Percentiles rank a stretch among this genome's conserved stretches.
Conservation (phyloP, 306 rosid genomes). For the Coriaria nepalensis region DNA sequence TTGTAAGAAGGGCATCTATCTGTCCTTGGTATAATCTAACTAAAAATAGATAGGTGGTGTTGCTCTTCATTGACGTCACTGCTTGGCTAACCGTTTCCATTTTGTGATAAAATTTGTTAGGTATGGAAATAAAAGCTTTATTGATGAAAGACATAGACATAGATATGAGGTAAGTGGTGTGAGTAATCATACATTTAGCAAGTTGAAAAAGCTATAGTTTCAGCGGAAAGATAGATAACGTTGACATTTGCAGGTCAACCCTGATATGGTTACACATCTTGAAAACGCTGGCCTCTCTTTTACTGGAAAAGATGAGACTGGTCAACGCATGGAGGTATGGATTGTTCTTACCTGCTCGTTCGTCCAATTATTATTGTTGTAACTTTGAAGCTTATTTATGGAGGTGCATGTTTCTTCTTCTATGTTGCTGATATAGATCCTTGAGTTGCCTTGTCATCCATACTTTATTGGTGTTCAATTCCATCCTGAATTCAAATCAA, state of each 20-base stretch:
- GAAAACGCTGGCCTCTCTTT: slow-evolving; percentile 33
- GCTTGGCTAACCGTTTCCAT: slow-evolving; percentile 11
- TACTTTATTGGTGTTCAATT: slow-evolving; percentile 81
- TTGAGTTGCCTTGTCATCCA: slow-evolving; percentile 79
- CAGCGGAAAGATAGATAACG: too few species aligned
- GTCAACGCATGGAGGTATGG: slow-evolving; percentile 39
- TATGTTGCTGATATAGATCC: slow-evolving; percentile 34
- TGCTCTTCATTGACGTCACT: slow-evolving; percentile 1
- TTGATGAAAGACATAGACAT: slow-evolving; percentile 42
- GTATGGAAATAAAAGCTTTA: slow-evolving; percentile 26
- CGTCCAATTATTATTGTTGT: not conserved
- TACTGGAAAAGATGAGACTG: slow-evolving; percentile 30
- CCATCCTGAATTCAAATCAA: slow-evolving; percentile 91
- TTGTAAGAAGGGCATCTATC: too few species aligned
- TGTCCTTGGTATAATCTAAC: too few species aligned
- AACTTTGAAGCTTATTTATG: not conserved
- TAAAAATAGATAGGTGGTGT: not conserved
- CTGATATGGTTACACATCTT: slow-evolving; percentile 33
- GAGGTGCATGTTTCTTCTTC: slow-evolving; percentile 1
- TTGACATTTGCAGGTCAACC: slow-evolving; percentile 24
- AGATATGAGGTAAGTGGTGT: slow-evolving; percentile 33
- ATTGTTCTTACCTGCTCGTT: not conserved
- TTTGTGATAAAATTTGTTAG: slow-evolving; percentile 10
- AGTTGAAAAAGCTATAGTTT: not conserved
- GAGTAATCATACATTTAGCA: not conserved